Conservation (phyloP, 1,284 basidiomycete genomes). For the Ustilago bromivora region DNA sequence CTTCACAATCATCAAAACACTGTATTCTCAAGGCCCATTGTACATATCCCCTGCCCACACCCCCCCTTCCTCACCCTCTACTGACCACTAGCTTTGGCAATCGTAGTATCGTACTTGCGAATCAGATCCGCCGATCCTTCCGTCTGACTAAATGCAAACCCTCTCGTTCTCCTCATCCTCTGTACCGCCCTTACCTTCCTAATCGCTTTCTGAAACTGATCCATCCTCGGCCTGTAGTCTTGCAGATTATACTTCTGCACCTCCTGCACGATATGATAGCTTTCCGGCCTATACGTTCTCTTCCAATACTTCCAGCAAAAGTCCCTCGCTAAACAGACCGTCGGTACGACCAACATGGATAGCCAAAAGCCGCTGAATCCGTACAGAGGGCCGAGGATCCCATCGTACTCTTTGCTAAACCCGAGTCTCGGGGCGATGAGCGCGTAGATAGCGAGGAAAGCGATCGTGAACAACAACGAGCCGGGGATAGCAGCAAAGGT, state of each 20-base stretch:
- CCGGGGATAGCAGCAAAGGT: slow-evolving; percentile 88
- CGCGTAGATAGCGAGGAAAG: slow-evolving; percentile 91
- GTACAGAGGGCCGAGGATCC: slow-evolving; percentile 89
- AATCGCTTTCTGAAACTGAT: slow-evolving; percentile 77
- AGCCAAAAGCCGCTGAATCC: slow-evolving; percentile 89
- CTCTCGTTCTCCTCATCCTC: slow-evolving; percentile 65
- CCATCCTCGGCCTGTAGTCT: slow-evolving; percentile 95
- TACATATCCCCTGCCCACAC: neutral
- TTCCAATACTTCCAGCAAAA: slow-evolving; percentile 66
- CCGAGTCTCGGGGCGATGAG: slow-evolving; percentile 83
- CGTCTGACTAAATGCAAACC: slow-evolving; percentile 68
- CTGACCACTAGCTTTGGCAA: slow-evolving; percentile 49
- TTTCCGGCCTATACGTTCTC: slow-evolving; percentile 86
- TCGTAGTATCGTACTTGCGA: slow-evolving; percentile 68
- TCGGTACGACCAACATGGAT: slow-evolving; percentile 85
- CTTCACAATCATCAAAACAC: too few relatives aligned
- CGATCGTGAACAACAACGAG: slow-evolving; percentile 93
- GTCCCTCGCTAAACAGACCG: slow-evolving; percentile 88
- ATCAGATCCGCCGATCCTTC: slow-evolving; percentile 67
- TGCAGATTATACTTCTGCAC: slow-evolving; percentile 91
- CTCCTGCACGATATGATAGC: slow-evolving; percentile 98
- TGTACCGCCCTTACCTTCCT: slow-evolving; percentile 68
- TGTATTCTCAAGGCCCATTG: neutral
- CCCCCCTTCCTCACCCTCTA: slow-evolving; percentile 1
- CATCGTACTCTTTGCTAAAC: slow-evolving; percentile 81